phyloP scores from a whole-genome alignment of 2,329 filamentous ascomycete species.

The Ampelomyces quisqualis region DNA sequence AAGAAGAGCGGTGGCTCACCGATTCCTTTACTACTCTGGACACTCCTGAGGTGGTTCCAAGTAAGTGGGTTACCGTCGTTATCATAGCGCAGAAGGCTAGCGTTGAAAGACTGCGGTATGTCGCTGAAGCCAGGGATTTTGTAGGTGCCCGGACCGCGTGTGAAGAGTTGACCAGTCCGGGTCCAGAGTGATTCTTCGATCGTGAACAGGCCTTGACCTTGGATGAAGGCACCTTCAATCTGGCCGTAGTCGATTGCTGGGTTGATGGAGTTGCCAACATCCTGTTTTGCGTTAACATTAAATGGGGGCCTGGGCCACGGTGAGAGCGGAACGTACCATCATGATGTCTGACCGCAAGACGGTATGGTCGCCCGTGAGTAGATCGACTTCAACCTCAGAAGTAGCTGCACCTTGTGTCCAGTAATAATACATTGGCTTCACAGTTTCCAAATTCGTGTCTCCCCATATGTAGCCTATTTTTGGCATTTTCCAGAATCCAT shows the following conservation, averaged over 20 bases:
- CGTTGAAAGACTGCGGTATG: slow-evolving; percentile 82
- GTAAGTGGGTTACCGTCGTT: slow-evolving; percentile 52
- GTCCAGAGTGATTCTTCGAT: slow-evolving; percentile 72
- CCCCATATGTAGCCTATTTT: slow-evolving; percentile 94
- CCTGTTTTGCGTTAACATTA: slow-evolving; percentile 42
- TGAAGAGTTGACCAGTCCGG: slow-evolving; percentile 64
- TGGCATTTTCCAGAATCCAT: slow-evolving; percentile 95
- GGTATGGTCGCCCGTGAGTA: slow-evolving; percentile 89
- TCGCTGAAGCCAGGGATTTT: slow-evolving; percentile 89
- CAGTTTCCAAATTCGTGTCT: slow-evolving; percentile 34
- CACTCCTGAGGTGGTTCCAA: slow-evolving; percentile 81
- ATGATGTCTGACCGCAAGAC: slow-evolving; percentile 85
- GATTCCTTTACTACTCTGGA: slow-evolving; percentile 78
- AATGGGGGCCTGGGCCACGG: neutral
- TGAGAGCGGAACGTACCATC: slow-evolving; percentile 57
- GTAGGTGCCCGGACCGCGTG: slow-evolving; percentile 66
- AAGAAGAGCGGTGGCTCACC: slow-evolving; percentile 74
- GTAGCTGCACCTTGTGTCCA: slow-evolving; percentile 85
- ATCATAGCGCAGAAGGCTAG: slow-evolving; percentile 73
- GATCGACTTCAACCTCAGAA: slow-evolving; percentile 88
- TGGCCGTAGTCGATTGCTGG: slow-evolving; percentile 78
- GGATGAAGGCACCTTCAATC: slow-evolving; percentile 77
- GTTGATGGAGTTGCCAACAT: slow-evolving; percentile 79
- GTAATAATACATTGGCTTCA: slow-evolving; percentile 85
- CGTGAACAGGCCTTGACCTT: slow-evolving; percentile 77